Evolutionary conservation across 192 early-diverging fungal genomes (phyloP), one percentile per base, ranked within the genome.

Genomic region (Backusella mclennaniae): DNA sequence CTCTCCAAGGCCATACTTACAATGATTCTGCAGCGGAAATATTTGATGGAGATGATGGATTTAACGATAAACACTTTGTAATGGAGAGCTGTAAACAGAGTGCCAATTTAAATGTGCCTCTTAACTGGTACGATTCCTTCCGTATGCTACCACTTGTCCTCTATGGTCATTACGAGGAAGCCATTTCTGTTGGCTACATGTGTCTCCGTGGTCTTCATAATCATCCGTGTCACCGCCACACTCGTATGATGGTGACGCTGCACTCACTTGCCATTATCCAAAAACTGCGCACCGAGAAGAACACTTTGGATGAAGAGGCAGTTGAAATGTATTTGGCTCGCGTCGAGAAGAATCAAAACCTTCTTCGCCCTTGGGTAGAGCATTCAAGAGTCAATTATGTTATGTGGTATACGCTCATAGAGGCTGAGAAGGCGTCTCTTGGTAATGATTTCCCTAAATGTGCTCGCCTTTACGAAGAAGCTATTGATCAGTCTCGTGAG

Each of bases 41-140:
- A 4, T 81, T 81, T 74, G 73, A 81, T 36, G 74, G 74, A 21
- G 76, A 81, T 29, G 80, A 81, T 77, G 76, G 71, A 23, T 81
- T 81, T 29, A 74, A 77, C 44, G 80, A 81, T 33, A 56, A 14
- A 4, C 76, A 73, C 14, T 81, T 81, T 71, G 42, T 81, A 8
- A 31, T 23, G 19, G 80, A 81, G 31, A 77, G 69, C 17, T 67
- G 46, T 35, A 69, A 74, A 63, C 73, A 74, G 4, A 77, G 73
- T 31, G 36, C 73, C 0, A 81, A 81, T 53, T 52, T 73, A 3
- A 35, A 67, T 67, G 76, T 81, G 0, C 80, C 76, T 0, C 17
- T 81, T 29, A 81, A 74, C 21, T 81, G 80, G 80, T 81, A 81
- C 26, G 67, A 77, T 23, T 72, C 72, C 5, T 77, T 77, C 56